Conservation (phyloP, 345 rosid species). For the Cochlearia excelsa region DNA sequence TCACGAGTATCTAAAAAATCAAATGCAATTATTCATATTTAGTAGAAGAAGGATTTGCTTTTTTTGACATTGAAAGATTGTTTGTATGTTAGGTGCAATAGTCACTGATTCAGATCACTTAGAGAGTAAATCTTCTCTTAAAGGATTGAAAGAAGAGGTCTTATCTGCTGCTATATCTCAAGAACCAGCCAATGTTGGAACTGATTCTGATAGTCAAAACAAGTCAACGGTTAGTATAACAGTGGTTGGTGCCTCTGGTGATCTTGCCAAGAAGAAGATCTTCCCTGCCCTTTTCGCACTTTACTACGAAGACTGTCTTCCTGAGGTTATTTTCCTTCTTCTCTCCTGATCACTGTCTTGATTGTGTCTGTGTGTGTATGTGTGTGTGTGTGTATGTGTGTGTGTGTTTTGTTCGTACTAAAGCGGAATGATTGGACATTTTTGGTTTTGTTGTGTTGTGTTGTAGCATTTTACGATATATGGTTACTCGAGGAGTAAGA, state of each 20-base stretch:
- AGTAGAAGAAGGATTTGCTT: no score
- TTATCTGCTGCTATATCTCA: slow-evolving; percentile 37
- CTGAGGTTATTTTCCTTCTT: slow-evolving; percentile 41
- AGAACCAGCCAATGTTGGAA: slow-evolving; percentile 31
- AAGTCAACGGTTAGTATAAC: slow-evolving; percentile 82
- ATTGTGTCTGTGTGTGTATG: not conserved
- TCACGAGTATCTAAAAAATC: no score
- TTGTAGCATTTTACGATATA: slow-evolving; percentile 80
- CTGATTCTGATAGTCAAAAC: slow-evolving; percentile 38
- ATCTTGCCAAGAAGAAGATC: slow-evolving; percentile 98
- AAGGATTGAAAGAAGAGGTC: slow-evolving; percentile 37
- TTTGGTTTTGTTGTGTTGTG: slow-evolving; percentile 15
- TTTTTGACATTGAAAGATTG: not conserved
- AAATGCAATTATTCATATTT: no score
- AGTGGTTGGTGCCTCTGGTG: slow-evolving; percentile 98
- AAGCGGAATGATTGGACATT: not conserved
- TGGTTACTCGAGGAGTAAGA: slow-evolving; percentile 96
- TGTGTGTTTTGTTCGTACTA: not conserved
- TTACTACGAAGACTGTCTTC: slow-evolving; percentile 91
- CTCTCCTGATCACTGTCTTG: slow-evolving; percentile 11
- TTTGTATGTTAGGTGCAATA: slow-evolving; percentile 44
- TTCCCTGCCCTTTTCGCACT: slow-evolving; percentile 98
- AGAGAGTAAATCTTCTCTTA: not conserved
- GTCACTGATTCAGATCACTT: slow-evolving; percentile 42
- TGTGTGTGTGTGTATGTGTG: no score